Conservation (phyloP, 768 basidiomycete species). For the Kwoniella sp. region DNA sequence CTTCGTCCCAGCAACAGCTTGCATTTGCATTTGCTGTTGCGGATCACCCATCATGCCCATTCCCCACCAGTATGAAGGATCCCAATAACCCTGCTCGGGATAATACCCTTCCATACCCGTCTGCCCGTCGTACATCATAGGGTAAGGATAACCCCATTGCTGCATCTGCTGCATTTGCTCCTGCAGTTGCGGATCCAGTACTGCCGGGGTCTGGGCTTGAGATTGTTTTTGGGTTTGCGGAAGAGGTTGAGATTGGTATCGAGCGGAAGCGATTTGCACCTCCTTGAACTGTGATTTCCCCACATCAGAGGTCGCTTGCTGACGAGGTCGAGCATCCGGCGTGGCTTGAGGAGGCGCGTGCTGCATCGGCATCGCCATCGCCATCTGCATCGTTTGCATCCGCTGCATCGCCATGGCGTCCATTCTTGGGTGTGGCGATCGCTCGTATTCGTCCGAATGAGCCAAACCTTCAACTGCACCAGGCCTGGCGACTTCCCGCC, state of each 20-base stretch:
- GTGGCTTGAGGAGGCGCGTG: not conserved
- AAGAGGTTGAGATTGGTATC: not conserved
- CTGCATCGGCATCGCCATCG: conserved; percentile 4
- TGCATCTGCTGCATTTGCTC: conserved; percentile 6
- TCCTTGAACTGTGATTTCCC: not conserved
- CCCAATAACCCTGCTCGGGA: conserved; percentile 27
- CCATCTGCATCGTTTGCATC: conserved; percentile 11
- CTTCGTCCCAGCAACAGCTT: not conserved
- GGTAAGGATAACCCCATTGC: conserved; percentile 19
- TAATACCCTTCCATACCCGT: conserved; percentile 15
- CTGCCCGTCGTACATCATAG: not conserved
- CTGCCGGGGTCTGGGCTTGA: not conserved
- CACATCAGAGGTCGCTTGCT: not conserved
- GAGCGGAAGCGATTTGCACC: not conserved
- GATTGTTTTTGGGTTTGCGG: not conserved
- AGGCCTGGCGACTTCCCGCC: conserved; percentile 31
- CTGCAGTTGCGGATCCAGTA: not conserved
- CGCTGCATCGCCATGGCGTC: conserved; percentile 12
- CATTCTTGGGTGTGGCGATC: not conserved
- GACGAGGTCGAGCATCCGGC: not conserved
- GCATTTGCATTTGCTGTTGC: not conserved
- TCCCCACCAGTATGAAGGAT: conserved; percentile 29
- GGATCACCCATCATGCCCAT: conserved; percentile 8
- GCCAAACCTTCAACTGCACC: conserved; percentile 27
- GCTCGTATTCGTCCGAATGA: conserved; percentile 22